Percentiles rank a stretch among this genome's conserved stretches.
phyloP scores from a whole-genome alignment of 768 basidiomycete genomes.

The Artomyces pyxidatus region DNA sequence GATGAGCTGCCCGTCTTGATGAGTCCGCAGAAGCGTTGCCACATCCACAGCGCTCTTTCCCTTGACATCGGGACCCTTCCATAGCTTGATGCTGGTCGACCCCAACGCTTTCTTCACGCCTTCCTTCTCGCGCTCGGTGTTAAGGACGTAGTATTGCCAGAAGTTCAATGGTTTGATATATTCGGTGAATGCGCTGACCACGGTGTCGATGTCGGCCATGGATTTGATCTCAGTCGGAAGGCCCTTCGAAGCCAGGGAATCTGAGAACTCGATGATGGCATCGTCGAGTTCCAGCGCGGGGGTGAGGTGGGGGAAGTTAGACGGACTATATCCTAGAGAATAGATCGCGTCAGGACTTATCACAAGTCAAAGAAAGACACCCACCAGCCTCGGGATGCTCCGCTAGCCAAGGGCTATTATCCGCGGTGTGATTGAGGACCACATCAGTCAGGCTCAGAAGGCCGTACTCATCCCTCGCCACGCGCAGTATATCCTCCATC shows the following conservation, averaged over 20 bases:
- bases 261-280: conserved; percentile 77
- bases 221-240: conserved; percentile 67
- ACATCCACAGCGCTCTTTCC: conserved; percentile 59
- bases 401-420: conserved; percentile 84
- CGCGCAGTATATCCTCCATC: conserved; percentile 55
- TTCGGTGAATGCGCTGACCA: conserved; percentile 56
- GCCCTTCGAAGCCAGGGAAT: conserved; percentile 49
- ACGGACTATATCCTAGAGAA: conserved; percentile 72
- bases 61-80: conserved; percentile 52
- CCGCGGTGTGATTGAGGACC: conserved; percentile 95
- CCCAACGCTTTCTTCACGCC: conserved; percentile 48
- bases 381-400: conserved; percentile 94
- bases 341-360: neutral
- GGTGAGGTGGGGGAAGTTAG: conserved; percentile 84
- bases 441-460: conserved; percentile 89
- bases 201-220: conserved; percentile 54
- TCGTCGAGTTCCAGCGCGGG: conserved; percentile 91
- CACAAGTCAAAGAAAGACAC: conserved; percentile 16
- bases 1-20: conserved; percentile 36
- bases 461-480: conserved; percentile 80
- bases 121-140: conserved; percentile 56
- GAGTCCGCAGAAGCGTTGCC: conserved; percentile 49
- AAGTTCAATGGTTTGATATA: conserved; percentile 60
- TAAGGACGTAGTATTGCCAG: conserved; percentile 94
- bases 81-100: conserved; percentile 37